Evolutionary conservation across 192 early-diverging fungal genomes (phyloP).

Genomic region (Linnemannia exigua): DNA sequence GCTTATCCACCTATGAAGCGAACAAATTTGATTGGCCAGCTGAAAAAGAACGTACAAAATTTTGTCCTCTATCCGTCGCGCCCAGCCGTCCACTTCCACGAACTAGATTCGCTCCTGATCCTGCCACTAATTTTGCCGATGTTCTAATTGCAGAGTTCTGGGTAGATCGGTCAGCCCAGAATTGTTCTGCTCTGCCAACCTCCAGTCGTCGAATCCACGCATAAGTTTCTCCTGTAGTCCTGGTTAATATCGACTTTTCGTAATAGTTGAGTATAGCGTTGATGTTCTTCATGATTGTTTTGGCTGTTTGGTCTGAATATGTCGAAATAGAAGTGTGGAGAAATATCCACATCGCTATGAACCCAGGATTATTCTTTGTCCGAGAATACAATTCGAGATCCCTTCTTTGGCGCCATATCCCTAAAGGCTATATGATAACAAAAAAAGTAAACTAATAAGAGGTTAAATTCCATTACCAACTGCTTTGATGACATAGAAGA

Average conservation of each 20-base stretch:
- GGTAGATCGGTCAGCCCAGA: no score
- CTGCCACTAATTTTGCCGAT: neutral
- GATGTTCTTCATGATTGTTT: slow-evolving; percentile 9
- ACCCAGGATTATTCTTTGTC: no score
- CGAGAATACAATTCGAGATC: slow-evolving; percentile 8
- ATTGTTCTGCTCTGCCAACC: no score
- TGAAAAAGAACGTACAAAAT: no score
- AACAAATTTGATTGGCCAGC: no score
- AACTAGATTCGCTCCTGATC: neutral
- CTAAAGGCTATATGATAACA: slow-evolving; percentile 2
- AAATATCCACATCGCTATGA: neutral
- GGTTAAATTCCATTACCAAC: neutral
- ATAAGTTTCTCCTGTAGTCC: no score
- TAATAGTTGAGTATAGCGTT: no score
- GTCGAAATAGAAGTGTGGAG: slow-evolving; percentile 10
- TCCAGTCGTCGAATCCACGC: no score
- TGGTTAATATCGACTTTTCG: no score
- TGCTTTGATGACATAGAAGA: slow-evolving; percentile 12
- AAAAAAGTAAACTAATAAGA: neutral
- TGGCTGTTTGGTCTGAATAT: slow-evolving; percentile 17
- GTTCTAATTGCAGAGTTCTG: neutral
- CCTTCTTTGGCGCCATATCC: slow-evolving; percentile 10
- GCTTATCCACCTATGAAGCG: no score
- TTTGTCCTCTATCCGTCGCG: no score
- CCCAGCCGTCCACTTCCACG: no score